Evolutionary conservation across 805 yeast genomes (phyloP), one percentile per base, ranked within the genome.

Genomic region (Lipomyces kockii): DNA sequence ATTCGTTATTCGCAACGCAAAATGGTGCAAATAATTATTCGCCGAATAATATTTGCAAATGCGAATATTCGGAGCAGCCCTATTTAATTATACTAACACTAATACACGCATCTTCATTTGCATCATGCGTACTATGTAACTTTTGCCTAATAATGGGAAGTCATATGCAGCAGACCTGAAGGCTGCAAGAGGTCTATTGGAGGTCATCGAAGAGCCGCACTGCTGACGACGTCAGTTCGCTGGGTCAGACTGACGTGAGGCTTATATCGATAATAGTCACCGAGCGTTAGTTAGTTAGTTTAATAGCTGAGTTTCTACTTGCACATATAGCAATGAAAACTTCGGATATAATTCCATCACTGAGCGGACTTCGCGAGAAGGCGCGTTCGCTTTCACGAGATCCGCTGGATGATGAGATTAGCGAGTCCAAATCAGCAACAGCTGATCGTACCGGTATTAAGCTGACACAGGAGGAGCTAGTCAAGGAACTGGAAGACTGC

Each of bases 401-500:
- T n/a, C 22, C 20, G 49, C 22, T 43, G 20, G 49, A 43, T 17
- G 49, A 43, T 43, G 49, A 43, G 49, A 43, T 43, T 7, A n/a
- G 11, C 11, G 20, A 43, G 49, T 8, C 22, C 17, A 4, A 25
- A 3, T 12, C 53, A 25, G 27, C n/a, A 22, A 29, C 55, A 29
- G 55, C 29, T 25, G n/a, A 9, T 25, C 34, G 55, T 3, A 52
- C n/a, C 7, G 22, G 29, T 39, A 58, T 61, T 66, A 14, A 61
- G 72, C 9, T 58, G 20, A 51, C 66, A 12, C 71, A 68, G 39
- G 53, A 58, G 14, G 67, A 63, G 12, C 27, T 60, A 14, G 29
- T 68, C 32, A 51, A 60, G 6, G 72, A 75, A 32, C 75, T 84
- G 5, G 75, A 69, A 51, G 73, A 78, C 0, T 83, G 82, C 58